These are phyloP conservation scores for Fusarium caatingaense DNA, from an alignment of 2,329 filamentous ascomycete species.

Conservation along the genomic window DNA sequence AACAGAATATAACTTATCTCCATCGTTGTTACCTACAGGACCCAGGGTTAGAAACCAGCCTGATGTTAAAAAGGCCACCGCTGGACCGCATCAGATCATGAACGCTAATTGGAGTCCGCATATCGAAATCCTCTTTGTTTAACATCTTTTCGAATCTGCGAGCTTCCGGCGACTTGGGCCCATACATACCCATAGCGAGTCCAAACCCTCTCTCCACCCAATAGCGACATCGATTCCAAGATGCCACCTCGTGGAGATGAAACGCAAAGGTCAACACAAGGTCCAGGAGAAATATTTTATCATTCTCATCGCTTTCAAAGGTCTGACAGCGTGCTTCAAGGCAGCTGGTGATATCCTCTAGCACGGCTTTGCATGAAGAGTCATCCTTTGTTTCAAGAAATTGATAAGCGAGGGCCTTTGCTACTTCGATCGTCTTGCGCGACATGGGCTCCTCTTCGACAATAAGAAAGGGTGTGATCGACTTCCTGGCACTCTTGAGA, in stretches of 20 bases:
- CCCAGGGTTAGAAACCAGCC: neutral
- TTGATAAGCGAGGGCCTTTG: neutral
- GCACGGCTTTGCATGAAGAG: neutral
- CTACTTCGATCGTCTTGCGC: neutral
- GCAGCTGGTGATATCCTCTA: neutral
- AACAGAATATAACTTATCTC: too few relatives aligned
- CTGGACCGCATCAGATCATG: neutral
- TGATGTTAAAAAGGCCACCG: neutral
- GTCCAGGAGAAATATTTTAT: neutral
- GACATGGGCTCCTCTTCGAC: neutral
- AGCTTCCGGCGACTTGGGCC: neutral
- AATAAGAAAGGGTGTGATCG: neutral
- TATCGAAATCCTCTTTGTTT: neutral
- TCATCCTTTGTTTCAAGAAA: neutral
- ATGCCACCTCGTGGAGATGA: neutral
- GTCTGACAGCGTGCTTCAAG: neutral
- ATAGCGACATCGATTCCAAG: neutral
- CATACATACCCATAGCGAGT: neutral
- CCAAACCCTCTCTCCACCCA: neutral
- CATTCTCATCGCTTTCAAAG: neutral
- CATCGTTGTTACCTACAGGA: neutral
- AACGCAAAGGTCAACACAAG: neutral
- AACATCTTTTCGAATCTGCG: neutral
- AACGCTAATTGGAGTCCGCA: neutral
- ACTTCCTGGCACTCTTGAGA: neutral